Conservation (phyloP, 2,329 filamentous ascomycete genomes). For the Rhynchosporium secalis region DNA sequence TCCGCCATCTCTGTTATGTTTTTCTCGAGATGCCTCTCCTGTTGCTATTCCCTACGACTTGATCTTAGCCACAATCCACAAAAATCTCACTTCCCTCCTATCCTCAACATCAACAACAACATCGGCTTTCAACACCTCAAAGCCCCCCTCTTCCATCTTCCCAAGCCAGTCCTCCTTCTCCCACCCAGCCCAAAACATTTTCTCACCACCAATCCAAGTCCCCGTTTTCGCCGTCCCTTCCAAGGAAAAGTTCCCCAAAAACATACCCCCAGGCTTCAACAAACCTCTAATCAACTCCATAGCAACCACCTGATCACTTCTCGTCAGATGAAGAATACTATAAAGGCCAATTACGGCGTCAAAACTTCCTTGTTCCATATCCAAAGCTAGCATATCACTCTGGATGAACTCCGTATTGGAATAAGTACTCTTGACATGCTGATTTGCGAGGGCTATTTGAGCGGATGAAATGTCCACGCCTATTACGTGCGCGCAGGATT, state of each 20-base stretch:
- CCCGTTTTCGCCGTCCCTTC: slow-evolving; percentile 33
- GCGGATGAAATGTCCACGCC: slow-evolving; percentile 46
- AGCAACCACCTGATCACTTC: slow-evolving; percentile 44
- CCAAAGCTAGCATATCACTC: slow-evolving; percentile 46
- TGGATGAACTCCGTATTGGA: slow-evolving; percentile 33
- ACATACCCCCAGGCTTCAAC: slow-evolving; percentile 45
- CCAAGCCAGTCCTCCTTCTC: slow-evolving; percentile 14
- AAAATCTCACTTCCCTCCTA: slow-evolving; percentile 9
- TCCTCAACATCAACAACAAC: slow-evolving; percentile 12
- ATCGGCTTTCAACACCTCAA: slow-evolving; percentile 13
- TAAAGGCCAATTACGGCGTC: slow-evolving; percentile 47
- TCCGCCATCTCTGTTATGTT: not conserved
- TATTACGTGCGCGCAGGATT: slow-evolving; percentile 36
- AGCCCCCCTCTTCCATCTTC: not conserved
- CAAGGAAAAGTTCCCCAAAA: slow-evolving; percentile 44
- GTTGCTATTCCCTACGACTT: not conserved
- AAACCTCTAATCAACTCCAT: slow-evolving; percentile 42
- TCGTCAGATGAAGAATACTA: slow-evolving; percentile 47
- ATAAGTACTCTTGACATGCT: slow-evolving; percentile 35
- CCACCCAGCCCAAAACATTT: slow-evolving; percentile 22
- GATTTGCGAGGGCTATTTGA: slow-evolving; percentile 43
- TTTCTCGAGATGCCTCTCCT: not conserved
- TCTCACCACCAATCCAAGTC: slow-evolving; percentile 17
- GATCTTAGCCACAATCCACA: slow-evolving; percentile 12
- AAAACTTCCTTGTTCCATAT: slow-evolving; percentile 40